These are phyloP conservation scores for Penicillium cosmopolitanum DNA, from an alignment of 495 filamentous ascomycete genomes.

Conservation along the genomic window DNA sequence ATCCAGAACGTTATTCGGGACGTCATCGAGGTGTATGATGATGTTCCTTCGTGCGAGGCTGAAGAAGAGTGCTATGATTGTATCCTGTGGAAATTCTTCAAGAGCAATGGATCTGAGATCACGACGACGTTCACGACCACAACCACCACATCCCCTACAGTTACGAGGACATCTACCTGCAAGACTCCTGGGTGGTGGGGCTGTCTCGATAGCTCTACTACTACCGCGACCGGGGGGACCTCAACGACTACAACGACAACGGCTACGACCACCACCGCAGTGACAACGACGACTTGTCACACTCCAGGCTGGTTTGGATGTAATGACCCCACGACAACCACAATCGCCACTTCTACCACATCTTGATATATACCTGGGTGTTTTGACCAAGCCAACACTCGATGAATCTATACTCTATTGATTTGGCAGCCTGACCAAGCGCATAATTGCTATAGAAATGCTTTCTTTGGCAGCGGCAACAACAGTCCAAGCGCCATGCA, in stretches of 20 bases:
- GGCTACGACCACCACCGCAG: slow-evolving; percentile 30
- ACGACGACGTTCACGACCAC: slow-evolving; percentile 62
- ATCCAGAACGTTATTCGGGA: slow-evolving; percentile 84
- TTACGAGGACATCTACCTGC: slow-evolving; percentile 80
- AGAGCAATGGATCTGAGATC: slow-evolving; percentile 80
- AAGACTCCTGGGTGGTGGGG: slow-evolving; percentile 80
- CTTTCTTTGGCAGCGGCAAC: too few relatives aligned
- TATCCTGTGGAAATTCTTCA: slow-evolving; percentile 90
- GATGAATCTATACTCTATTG: not conserved
- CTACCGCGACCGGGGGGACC: slow-evolving; percentile 36
- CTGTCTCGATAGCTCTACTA: slow-evolving; percentile 58
- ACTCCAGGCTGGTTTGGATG: slow-evolving; percentile 1
- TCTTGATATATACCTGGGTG: not conserved
- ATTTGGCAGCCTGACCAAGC: not conserved
- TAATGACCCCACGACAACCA: not conserved
- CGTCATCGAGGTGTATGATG: slow-evolving; percentile 80
- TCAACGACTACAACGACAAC: slow-evolving; percentile 47
- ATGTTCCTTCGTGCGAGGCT: slow-evolving; percentile 73
- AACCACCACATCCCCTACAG: slow-evolving; percentile 55
- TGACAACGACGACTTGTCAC: slow-evolving; percentile 48
- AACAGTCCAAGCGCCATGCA: too few relatives aligned
- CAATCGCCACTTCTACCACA: not conserved
- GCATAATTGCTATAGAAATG: too few relatives aligned
- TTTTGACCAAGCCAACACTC: not conserved
- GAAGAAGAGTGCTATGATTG: slow-evolving; percentile 85